Percentiles rank a stretch among this genome's conserved stretches.
These are phyloP conservation scores for Mycena chlorophos DNA, from an alignment of 768 basidiomycete species.

Conservation along the genomic window DNA sequence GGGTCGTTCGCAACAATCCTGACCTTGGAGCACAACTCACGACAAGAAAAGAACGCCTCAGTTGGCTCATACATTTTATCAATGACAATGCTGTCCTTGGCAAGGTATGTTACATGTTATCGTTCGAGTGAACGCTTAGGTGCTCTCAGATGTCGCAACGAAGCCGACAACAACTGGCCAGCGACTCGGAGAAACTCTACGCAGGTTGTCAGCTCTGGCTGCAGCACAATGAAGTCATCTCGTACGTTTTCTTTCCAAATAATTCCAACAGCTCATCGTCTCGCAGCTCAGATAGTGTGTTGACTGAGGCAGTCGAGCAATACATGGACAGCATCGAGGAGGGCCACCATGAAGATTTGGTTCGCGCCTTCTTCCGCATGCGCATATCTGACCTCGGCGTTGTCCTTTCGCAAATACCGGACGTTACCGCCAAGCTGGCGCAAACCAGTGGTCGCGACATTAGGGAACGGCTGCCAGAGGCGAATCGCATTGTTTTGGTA, in stretches of 20 bases:
- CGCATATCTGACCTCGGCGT: slow-evolving; percentile 65
- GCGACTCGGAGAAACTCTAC: slow-evolving; percentile 85
- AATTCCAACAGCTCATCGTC: not conserved
- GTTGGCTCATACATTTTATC: slow-evolving; percentile 87
- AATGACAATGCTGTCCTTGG: slow-evolving; percentile 79
- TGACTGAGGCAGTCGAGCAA: slow-evolving; percentile 67
- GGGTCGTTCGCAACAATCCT: slow-evolving; percentile 71
- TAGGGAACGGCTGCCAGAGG: slow-evolving; percentile 55
- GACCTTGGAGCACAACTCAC: slow-evolving; percentile 79
- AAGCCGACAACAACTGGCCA: slow-evolving; percentile 71
- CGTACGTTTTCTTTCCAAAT: slow-evolving; percentile 40
- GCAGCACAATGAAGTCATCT: slow-evolving; percentile 65
- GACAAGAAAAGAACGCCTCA: slow-evolving; percentile 71
- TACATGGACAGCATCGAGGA: slow-evolving; percentile 65
- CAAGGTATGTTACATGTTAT: slow-evolving; percentile 50
- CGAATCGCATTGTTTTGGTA: slow-evolving; percentile 72
- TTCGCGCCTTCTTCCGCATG: slow-evolving; percentile 82
- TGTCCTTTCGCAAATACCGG: slow-evolving; percentile 61
- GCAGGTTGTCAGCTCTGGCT: slow-evolving; percentile 82
- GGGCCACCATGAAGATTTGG: slow-evolving; percentile 66
- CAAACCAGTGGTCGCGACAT: slow-evolving; percentile 47
- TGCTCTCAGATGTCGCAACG: slow-evolving; percentile 73
- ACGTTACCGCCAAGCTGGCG: slow-evolving; percentile 45
- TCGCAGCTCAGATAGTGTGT: slow-evolving; percentile 49
- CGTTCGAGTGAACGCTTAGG: not conserved